A percentile compares a stretch with the other conserved stretches of the same genome.
Conservation (phyloP, 345 rosid species). For the Murraya paniculata region DNA sequence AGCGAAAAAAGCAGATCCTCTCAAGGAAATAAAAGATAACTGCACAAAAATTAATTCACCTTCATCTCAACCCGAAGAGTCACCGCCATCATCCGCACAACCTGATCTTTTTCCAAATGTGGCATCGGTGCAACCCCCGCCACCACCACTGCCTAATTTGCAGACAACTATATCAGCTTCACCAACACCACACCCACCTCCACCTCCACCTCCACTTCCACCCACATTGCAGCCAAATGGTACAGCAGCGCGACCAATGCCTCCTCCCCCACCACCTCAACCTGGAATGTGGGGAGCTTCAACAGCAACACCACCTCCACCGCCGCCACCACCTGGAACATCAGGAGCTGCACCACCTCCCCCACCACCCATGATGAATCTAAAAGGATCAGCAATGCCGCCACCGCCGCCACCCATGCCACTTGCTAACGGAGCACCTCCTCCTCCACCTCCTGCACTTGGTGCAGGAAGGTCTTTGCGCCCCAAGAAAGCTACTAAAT, state of each 20-base stretch:
- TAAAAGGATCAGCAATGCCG: background rate
- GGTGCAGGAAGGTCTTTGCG: constrained; percentile 53
- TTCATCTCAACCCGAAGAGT: background rate
- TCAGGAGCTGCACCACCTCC: constrained; percentile 8
- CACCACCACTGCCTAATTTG: background rate
- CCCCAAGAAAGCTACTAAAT: constrained; percentile 70
- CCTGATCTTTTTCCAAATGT: constrained; percentile 19
- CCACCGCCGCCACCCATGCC: constrained; percentile 31
- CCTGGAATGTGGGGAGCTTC: background rate
- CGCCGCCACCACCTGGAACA: constrained; percentile 23
- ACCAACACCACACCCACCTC: constrained; percentile 1
- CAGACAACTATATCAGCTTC: constrained; percentile 3
- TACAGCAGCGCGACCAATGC: constrained; percentile 8
- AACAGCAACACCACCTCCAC: constrained; percentile 14
- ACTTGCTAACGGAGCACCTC: constrained; percentile 36
- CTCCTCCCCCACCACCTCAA: constrained; percentile 31
- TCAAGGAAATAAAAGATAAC: constrained; percentile 11
- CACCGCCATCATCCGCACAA: background rate
- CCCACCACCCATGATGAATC: constrained; percentile 11
- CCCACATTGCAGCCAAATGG: constrained; percentile 16
- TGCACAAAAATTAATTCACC: background rate
- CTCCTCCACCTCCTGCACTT: constrained; percentile 64
- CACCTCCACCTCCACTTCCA: constrained; percentile 24
- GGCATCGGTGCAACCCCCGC: background rate
- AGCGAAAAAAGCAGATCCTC: constrained; percentile 13